phyloP scores from a whole-genome alignment of 805 yeast species.

The Jamesozyma rosinii region DNA sequence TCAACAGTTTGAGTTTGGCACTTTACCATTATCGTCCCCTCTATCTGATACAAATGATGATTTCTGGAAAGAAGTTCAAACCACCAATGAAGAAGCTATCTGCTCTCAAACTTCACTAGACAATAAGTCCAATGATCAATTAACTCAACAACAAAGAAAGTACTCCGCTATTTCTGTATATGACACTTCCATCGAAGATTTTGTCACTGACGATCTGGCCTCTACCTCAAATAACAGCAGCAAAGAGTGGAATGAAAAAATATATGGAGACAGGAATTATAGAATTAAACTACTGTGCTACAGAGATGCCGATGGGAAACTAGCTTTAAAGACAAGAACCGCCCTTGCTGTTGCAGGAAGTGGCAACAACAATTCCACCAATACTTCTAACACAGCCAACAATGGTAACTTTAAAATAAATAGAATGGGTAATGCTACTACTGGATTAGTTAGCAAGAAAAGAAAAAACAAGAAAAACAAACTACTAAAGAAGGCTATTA shows the following conservation, averaged over 20 bases:
- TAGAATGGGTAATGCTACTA: conserved; percentile 9
- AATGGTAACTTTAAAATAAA: neutral
- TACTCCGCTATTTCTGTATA: conserved; percentile 1
- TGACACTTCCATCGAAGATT: conserved; percentile 14
- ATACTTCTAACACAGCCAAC: neutral
- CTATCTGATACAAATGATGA: conserved; percentile 14
- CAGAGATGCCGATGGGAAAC: conserved; percentile 27
- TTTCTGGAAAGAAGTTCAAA: conserved; percentile 28
- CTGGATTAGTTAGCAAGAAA: conserved; percentile 7
- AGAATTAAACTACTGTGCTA: conserved; percentile 24
- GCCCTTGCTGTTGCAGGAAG: too few species aligned
- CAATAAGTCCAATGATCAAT: too few species aligned
- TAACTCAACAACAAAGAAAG: conserved; percentile 2
- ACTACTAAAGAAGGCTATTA: conserved; percentile 15
- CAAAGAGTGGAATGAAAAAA: conserved; percentile 6
- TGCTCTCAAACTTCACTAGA: conserved; percentile 3
- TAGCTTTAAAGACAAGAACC: conserved; percentile 20
- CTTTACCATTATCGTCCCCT: too few species aligned
- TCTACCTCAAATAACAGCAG: neutral
- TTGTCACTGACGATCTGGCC: conserved; percentile 10
- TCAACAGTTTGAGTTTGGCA: neutral
- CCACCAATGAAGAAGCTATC: conserved; percentile 21
- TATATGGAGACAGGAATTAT: conserved; percentile 10
- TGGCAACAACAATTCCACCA: too few species aligned
- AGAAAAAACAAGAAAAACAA: conserved; percentile 5